These are phyloP conservation scores for Pyrus betulifolia DNA, from an alignment of 306 rosid species.

Conservation along the genomic window DNA sequence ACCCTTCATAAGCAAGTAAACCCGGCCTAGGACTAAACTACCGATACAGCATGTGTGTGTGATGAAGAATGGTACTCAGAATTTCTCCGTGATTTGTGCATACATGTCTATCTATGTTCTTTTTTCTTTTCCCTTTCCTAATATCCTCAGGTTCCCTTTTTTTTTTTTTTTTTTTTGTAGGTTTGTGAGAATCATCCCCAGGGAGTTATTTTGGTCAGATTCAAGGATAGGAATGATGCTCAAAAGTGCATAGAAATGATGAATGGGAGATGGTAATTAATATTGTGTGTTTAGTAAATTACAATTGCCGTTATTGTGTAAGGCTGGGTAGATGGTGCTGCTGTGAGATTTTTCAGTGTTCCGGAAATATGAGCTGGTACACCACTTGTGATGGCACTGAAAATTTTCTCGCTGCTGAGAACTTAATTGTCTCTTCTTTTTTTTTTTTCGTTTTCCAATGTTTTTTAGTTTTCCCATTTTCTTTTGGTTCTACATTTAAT, in stretches of 20 bases:
- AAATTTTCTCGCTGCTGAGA: background rate
- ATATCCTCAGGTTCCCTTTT: background rate
- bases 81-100: background rate
- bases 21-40: no score
- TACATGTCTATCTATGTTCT: background rate
- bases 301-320: background rate
- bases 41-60: background rate
- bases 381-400: background rate
- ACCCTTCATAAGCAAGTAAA: background rate
- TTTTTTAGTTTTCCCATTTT: background rate
- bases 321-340: background rate
- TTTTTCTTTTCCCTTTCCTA: constrained; percentile 5
- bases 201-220: constrained; percentile 87
- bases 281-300: background rate
- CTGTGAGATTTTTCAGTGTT: background rate
- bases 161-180: constrained; percentile 31
- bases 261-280: constrained; percentile 93
- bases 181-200: constrained; percentile 96
- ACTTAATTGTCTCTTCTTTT: background rate
- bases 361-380: background rate
- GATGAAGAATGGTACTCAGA: background rate
- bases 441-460: background rate
- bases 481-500: background rate
- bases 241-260: constrained; percentile 82
- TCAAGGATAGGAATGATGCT: constrained; percentile 90